Conservation (phyloP, 768 basidiomycete species). For the Tylopilus sp. region DNA sequence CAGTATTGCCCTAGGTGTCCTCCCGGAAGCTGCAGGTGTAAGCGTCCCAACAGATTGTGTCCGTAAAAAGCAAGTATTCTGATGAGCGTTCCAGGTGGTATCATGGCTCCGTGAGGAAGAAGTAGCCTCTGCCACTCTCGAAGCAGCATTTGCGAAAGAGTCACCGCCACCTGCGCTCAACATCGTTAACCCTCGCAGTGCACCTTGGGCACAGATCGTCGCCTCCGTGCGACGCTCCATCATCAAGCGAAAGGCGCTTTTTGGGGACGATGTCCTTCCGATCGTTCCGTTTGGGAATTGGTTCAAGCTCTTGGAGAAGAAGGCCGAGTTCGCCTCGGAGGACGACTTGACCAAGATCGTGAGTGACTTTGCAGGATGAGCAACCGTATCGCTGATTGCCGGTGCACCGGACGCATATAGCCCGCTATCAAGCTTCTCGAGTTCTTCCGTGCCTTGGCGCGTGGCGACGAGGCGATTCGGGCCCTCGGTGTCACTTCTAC, state of each 20-base stretch:
- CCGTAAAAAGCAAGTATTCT: too few relatives aligned
- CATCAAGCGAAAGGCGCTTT: neutral
- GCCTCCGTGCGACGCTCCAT: neutral
- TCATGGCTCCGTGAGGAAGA: neutral
- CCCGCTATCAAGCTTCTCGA: neutral
- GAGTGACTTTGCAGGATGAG: too few relatives aligned
- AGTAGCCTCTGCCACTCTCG: neutral
- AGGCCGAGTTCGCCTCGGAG: too few relatives aligned
- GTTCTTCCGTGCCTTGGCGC: neutral
- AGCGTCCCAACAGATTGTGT: too few relatives aligned
- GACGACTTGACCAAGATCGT: too few relatives aligned
- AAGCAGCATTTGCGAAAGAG: neutral
- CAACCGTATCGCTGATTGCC: too few relatives aligned
- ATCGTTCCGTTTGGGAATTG: neutral
- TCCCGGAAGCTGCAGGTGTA: neutral
- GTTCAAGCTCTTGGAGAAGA: too few relatives aligned
- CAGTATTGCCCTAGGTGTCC: neutral
- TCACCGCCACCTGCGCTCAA: neutral
- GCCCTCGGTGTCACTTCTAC: too few relatives aligned
- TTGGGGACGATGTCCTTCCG: neutral
- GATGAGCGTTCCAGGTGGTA: too few relatives aligned
- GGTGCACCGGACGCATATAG: too few relatives aligned
- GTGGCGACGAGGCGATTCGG: neutral
- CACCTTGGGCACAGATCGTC: neutral
- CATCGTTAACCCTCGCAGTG: neutral